These are phyloP conservation scores for Psilocybe cyanescens DNA, from an alignment of 768 basidiomycete genomes.

Conservation along the genomic window DNA sequence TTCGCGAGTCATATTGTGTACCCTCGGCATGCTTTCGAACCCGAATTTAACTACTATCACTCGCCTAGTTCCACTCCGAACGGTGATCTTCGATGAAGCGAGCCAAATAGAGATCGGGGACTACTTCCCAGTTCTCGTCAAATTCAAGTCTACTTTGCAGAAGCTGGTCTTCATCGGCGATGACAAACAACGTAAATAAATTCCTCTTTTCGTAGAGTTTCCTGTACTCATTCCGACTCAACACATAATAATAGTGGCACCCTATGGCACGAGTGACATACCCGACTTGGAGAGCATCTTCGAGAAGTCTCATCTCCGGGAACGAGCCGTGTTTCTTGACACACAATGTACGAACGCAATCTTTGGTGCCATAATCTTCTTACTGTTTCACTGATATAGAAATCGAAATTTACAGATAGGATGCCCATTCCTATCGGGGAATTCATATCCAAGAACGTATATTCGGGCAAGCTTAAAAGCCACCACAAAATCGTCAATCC, in stretches of 20 bases:
- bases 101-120: constrained; percentile 67
- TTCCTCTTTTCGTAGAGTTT: constrained; percentile 67
- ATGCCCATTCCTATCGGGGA: constrained; percentile 68
- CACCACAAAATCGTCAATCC: constrained; percentile 37
- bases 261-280: constrained; percentile 66
- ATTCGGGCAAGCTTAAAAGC: constrained; percentile 52
- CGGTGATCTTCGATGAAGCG: constrained; percentile 66
- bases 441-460: constrained; percentile 65
- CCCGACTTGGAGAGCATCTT: constrained; percentile 80
- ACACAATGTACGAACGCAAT: constrained; percentile 63
- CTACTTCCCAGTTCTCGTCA: constrained; percentile 45
- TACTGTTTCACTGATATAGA: neutral
- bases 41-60: constrained; percentile 35
- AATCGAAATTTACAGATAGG: constrained; percentile 40
- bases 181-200: constrained; percentile 67
- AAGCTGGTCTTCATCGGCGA: constrained; percentile 71
- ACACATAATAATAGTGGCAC: constrained; percentile 4
- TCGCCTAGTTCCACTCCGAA: constrained; percentile 42
- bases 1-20: constrained; percentile 76
- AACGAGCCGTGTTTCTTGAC: constrained; percentile 58
- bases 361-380: neutral
- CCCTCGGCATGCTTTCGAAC: constrained; percentile 75
- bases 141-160: constrained; percentile 40
- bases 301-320: constrained; percentile 66
- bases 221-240: constrained; percentile 11